Percentiles rank a stretch among this genome's conserved stretches.
Conservation (phyloP, 306 rosid species). For the Gillenia trifoliata region DNA sequence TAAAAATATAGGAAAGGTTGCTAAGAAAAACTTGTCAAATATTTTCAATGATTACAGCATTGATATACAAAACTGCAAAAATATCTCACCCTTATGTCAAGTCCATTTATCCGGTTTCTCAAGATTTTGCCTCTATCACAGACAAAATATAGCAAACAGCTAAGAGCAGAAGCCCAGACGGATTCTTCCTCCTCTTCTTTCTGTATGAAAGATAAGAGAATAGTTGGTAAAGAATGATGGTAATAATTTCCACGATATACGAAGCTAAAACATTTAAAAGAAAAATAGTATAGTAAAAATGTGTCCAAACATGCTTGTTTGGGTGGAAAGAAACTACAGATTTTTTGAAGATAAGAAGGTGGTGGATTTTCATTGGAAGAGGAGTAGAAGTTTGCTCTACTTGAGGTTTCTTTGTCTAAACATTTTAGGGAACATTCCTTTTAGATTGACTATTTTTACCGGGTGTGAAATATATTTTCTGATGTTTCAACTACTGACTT, state of each 20-base stretch:
- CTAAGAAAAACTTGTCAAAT: not conserved
- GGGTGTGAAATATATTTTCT: not conserved
- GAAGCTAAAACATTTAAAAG: not conserved
- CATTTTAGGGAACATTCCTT: not conserved
- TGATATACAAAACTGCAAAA: not conserved
- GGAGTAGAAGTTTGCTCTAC: not conserved
- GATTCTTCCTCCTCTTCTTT: slow-evolving; percentile 88
- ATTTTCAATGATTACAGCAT: not conserved
- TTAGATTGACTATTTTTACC: not conserved
- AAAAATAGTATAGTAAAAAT: not conserved
- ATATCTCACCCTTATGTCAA: slow-evolving; percentile 90
- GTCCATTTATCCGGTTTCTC: slow-evolving; percentile 80
- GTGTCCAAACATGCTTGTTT: not conserved
- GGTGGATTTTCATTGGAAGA: not conserved
- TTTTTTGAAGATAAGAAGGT: not conserved
- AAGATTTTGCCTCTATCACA: slow-evolving; percentile 86
- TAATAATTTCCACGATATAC: slow-evolving; percentile 3
- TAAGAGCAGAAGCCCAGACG: slow-evolving; percentile 97
- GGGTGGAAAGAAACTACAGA: not conserved
- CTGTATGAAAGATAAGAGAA: slow-evolving; percentile 38
- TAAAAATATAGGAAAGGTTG: not conserved
- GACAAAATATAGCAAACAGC: slow-evolving; percentile 97
- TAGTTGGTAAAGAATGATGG: slow-evolving; percentile 6
- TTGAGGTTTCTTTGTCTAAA: not conserved
- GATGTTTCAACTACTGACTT: not conserved